phyloP scores from a whole-genome alignment of 495 filamentous ascomycete genomes.

The Penicillium coprophilum region DNA sequence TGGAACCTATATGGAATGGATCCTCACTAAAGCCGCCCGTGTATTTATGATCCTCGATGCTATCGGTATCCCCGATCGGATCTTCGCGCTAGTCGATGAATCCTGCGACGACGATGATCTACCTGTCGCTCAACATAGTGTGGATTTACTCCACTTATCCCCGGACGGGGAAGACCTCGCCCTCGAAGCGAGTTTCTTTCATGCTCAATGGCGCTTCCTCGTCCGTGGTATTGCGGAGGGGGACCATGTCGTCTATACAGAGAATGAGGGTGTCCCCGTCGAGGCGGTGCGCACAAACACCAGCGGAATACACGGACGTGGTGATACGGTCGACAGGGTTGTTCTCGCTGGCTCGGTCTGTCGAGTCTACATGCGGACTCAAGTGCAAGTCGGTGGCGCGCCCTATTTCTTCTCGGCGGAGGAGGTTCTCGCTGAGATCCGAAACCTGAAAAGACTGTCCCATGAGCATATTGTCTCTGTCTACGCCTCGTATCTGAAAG shows the following conservation, averaged over 20 bases:
- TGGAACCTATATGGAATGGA: conserved; percentile 91
- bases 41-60: conserved; percentile 82
- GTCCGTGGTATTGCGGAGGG: conserved; percentile 70
- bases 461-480: conserved; percentile 82
- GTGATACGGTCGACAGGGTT: conserved; percentile 66
- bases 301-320: conserved; percentile 44
- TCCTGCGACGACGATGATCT: conserved; percentile 89
- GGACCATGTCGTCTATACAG: conserved; percentile 68
- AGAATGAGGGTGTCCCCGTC: conserved; percentile 77
- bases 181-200: conserved; percentile 72
- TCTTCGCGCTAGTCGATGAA: conserved; percentile 81
- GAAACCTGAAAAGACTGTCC: conserved; percentile 59
- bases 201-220: conserved; percentile 78
- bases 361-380: conserved; percentile 65
- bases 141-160: conserved; percentile 66
- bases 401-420: conserved; percentile 58
- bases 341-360: conserved; percentile 47
- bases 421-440: conserved; percentile 70
- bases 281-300: conserved; percentile 62
- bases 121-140: conserved; percentile 69
- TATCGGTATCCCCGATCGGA: conserved; percentile 76
- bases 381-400: conserved; percentile 61
- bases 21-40: conserved; percentile 71
- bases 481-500: conserved; percentile 76
- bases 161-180: conserved; percentile 54